Base-by-base conservation (phyloP, 2,329 filamentous ascomycete species). In the Fonsecaea pedrosoi region DNA sequence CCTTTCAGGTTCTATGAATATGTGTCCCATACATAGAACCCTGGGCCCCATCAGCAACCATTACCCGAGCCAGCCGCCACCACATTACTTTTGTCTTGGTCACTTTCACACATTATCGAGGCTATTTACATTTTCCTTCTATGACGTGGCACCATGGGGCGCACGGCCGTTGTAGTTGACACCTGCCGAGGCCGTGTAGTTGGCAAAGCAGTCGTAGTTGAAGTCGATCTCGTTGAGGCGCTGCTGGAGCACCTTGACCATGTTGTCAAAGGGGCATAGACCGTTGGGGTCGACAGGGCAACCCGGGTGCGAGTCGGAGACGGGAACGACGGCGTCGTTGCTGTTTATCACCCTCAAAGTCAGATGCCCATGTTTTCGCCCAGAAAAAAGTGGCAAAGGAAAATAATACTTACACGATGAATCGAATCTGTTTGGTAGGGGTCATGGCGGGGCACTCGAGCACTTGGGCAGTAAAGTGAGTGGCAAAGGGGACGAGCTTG, bases 221-320 rank as follows among this genome's bases (percentile, higher is more conserved):
- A 60, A 64, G 53, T 64, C 55, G 55, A 63, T 63, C 50, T 63
- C 50, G 35, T n/a, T 34, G 32, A 63, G 57, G 15, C 60, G 60
- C 60, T 63, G 15, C 50, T 63, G 50, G 7, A 63, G 38, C 42
- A 57, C 54, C 7, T n/a, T 42, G 53, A 63, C 53, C 37, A 63
- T 54, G 34, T 30, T 63, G 35, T 63, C 50, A 21, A 63, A 55
- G n/a, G 48, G 38, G 35, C 60, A 63, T 25, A 63, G 60, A 15
- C 60, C 60, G 55, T 63, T 57, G 34, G 60, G 42, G 25, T 63
- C 50, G 13, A 38, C 35, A n/a, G 60, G 60, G 38, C 60, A 63
- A 8, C 60, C 60, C 3, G 60, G 60, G 35, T 63, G 50, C 7
- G 60, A 63, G 38, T 42, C 50, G 21, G 48, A 63, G 60, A 63